Evolutionary conservation across 192 early-diverging fungal genomes (phyloP).

Genomic region (Umbelopsis sp.): DNA sequence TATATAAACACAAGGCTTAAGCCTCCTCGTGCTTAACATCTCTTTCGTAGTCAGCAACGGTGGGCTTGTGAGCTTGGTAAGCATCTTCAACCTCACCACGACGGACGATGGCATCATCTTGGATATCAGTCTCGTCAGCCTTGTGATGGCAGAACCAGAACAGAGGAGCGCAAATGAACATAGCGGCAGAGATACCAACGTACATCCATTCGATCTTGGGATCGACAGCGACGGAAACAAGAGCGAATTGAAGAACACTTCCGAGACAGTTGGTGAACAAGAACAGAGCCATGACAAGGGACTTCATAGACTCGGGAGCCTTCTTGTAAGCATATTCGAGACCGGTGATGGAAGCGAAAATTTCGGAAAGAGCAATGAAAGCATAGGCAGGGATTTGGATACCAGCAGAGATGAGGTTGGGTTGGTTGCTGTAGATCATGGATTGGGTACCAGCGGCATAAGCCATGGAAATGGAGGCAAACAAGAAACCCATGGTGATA

Average conservation of each 20-base stretch:
- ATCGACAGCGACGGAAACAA: slow-evolving; percentile 60
- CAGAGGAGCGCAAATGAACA: slow-evolving; percentile 36
- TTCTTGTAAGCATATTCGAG: slow-evolving; percentile 71
- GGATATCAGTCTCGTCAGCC: slow-evolving; percentile 45
- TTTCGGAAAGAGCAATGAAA: slow-evolving; percentile 66
- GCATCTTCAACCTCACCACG: background rate
- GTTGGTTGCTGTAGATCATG: slow-evolving; percentile 58
- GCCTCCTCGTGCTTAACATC: slow-evolving; percentile 15
- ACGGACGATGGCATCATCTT: slow-evolving; percentile 45
- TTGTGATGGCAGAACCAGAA: slow-evolving; percentile 58
- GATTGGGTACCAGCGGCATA: slow-evolving; percentile 66
- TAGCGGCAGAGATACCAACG: slow-evolving; percentile 50
- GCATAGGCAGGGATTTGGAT: slow-evolving; percentile 62
- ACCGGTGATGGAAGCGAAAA: slow-evolving; percentile 72
- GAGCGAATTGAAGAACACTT: slow-evolving; percentile 55
- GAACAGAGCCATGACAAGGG: slow-evolving; percentile 74
- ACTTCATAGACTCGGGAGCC: slow-evolving; percentile 66
- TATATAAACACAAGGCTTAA: slow-evolving; percentile 2
- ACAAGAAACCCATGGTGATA: slow-evolving; percentile 70
- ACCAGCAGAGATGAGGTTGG: slow-evolving; percentile 60
- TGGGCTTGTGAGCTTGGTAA: slow-evolving; percentile 13
- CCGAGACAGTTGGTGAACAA: slow-evolving; percentile 61
- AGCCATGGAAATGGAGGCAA: slow-evolving; percentile 58
- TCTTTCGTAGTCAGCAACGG: slow-evolving; percentile 14
- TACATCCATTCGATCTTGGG: slow-evolving; percentile 66